Evolutionary conservation across 345 rosid species (phyloP).

Genomic region (Eucalyptus erythrocorys): DNA sequence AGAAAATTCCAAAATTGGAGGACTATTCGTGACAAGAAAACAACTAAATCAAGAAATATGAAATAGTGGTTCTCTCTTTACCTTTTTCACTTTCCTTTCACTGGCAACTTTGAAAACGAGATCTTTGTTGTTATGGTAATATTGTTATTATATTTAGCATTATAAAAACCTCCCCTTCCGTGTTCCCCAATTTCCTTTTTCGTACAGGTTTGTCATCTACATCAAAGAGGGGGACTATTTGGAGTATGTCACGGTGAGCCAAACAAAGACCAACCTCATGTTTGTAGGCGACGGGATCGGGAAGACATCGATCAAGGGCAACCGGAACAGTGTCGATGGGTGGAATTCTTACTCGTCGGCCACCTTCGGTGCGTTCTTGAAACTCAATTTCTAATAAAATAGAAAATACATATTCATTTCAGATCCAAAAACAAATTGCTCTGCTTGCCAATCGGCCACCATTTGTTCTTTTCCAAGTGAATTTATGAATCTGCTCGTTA

Average conservation of each 20-base stretch:
- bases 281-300: constrained; percentile 18
- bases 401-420: not conserved
- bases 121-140: not conserved
- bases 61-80: not conserved
- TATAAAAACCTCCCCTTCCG: not conserved
- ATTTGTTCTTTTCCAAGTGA: not conserved
- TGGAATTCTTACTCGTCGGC: constrained; percentile 2
- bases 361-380: constrained; percentile 7
- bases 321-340: not conserved
- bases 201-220: constrained; percentile 4
- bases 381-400: not conserved
- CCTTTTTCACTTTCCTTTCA: not conserved
- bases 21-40: not conserved
- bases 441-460: not conserved
- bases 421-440: not conserved
- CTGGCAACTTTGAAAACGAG: not conserved
- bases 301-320: constrained; percentile 3
- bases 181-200: not conserved
- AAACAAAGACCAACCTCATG: constrained; percentile 2
- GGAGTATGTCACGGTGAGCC: constrained; percentile 4
- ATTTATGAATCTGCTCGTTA: not conserved
- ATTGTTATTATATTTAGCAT: not conserved
- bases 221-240: constrained; percentile 3
- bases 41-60: not conserved
- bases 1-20: not conserved